A percentile compares a stretch with the other conserved stretches of the same genome.
Evolutionary conservation across 1,284 basidiomycete genomes (phyloP).

Genomic region (Marasmius oreades): DNA sequence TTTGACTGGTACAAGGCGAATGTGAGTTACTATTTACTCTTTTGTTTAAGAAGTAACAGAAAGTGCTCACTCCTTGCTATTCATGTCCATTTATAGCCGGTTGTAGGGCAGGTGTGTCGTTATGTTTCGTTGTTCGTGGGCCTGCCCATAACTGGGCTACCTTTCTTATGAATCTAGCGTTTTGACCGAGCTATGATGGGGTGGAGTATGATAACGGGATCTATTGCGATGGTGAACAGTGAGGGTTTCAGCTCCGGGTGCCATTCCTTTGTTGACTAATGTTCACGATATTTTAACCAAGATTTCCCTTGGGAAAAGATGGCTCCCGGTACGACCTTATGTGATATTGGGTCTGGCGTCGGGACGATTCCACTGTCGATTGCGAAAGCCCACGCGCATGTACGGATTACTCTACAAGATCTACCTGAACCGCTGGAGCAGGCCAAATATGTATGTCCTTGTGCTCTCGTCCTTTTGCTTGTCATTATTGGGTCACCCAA

Average conservation of each 20-base stretch:
- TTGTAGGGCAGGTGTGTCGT: background rate
- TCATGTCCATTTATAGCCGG: background rate
- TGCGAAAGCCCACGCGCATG: background rate
- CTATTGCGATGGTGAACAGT: constrained; percentile 8
- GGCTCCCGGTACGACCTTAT: constrained; percentile 2
- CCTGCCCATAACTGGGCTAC: background rate
- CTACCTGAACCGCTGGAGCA: constrained; percentile 2
- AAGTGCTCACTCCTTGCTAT: background rate
- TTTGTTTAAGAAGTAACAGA: background rate
- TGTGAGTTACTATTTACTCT: background rate
- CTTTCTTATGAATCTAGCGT: background rate
- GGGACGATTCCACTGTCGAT: background rate
- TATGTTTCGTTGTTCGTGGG: background rate
- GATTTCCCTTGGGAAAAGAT: constrained; percentile 4
- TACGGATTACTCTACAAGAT: constrained; percentile 8
- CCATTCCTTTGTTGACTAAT: background rate
- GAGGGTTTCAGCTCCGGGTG: background rate
- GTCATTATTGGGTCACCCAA: background rate
- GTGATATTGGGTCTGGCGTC: constrained; percentile 9
- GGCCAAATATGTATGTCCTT: background rate
- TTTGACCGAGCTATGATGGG: constrained; percentile 13
- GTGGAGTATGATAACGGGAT: constrained; percentile 7
- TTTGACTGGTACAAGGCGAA: constrained; percentile 8
- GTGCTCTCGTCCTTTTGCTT: background rate
- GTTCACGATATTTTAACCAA: background rate